These are phyloP conservation scores for Isabelozyma gotoi DNA, from an alignment of 805 yeast species.

Conservation along the genomic window DNA sequence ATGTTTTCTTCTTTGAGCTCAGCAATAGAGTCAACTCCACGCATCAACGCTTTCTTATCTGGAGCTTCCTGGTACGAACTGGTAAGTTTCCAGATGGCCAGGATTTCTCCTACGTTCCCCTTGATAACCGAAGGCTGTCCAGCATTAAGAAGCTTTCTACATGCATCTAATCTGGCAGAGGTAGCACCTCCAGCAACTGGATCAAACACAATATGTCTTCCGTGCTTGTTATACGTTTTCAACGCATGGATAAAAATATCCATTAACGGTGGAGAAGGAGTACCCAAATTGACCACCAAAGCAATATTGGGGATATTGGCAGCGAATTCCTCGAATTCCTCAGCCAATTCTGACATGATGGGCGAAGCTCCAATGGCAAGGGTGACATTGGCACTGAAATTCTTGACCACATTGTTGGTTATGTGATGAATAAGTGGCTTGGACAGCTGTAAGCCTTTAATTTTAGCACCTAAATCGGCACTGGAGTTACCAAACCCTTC, in stretches of 20 bases:
- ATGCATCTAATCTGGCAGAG: constrained; percentile 48
- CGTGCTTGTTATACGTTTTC: constrained; percentile 52
- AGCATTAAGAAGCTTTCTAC: constrained; percentile 48
- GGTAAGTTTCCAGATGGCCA: constrained; percentile 49
- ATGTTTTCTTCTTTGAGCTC: constrained; percentile 20
- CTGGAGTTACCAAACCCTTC: neutral
- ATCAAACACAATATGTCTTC: constrained; percentile 72
- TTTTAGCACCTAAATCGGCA: constrained; percentile 2
- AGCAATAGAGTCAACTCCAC: constrained; percentile 66
- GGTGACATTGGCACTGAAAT: constrained; percentile 83
- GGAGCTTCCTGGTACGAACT: constrained; percentile 11
- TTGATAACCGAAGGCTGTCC: constrained; percentile 70
- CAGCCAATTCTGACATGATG: constrained; percentile 74
- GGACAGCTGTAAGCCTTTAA: constrained; percentile 15
- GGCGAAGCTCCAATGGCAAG: constrained; percentile 86
- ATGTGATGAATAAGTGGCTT: constrained; percentile 81
- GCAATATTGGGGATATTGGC: constrained; percentile 47
- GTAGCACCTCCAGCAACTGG: constrained; percentile 96
- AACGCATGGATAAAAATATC: constrained; percentile 52
- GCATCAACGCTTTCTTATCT: constrained; percentile 44
- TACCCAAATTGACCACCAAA: constrained; percentile 74
- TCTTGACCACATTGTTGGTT: constrained; percentile 85
- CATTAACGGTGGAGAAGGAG: constrained; percentile 49
- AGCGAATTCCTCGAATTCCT: constrained; percentile 70
- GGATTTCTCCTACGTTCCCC: constrained; percentile 84